Evolutionary conservation across 257 asterid species (phyloP).

Genomic region (Petunia axillaris): DNA sequence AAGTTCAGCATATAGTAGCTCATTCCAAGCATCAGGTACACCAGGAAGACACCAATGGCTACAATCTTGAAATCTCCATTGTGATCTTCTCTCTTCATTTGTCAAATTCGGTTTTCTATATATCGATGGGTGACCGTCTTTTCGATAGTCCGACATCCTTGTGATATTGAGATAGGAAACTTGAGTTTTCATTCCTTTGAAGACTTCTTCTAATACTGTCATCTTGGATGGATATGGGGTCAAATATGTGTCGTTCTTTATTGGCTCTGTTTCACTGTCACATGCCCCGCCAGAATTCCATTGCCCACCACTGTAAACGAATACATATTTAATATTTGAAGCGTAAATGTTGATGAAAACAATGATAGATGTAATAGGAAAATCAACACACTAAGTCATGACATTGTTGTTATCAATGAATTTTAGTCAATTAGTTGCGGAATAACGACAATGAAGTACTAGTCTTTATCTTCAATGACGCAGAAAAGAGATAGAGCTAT

Average conservation of each 20-base stretch:
- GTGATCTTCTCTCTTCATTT: constrained; percentile 44
- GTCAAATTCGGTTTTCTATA: constrained; percentile 48
- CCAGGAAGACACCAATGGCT: constrained; percentile 92
- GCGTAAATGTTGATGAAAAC: neutral
- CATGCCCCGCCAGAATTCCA: constrained; percentile 85
- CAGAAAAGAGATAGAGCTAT: neutral
- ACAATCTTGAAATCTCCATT: constrained; percentile 58
- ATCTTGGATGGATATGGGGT: constrained; percentile 57
- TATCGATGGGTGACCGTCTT: constrained; percentile 77
- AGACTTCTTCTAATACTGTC: constrained; percentile 54
- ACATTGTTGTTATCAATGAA: constrained; percentile 9
- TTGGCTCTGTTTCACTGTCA: constrained; percentile 69
- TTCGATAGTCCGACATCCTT: constrained; percentile 63
- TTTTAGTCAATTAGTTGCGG: neutral
- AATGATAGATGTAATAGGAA: neutral
- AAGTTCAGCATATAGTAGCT: constrained; percentile 60
- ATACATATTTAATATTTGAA: neutral
- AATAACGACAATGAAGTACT: neutral
- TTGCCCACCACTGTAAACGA: constrained; percentile 65
- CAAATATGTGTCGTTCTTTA: constrained; percentile 61
- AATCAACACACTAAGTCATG: neutral
- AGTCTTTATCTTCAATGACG: neutral
- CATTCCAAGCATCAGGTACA: constrained; percentile 79
- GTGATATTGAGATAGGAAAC: constrained; percentile 66
- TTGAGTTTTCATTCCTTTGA: constrained; percentile 58